Conservation (phyloP, 345 rosid species). For the Eucalyptus curtisii region DNA sequence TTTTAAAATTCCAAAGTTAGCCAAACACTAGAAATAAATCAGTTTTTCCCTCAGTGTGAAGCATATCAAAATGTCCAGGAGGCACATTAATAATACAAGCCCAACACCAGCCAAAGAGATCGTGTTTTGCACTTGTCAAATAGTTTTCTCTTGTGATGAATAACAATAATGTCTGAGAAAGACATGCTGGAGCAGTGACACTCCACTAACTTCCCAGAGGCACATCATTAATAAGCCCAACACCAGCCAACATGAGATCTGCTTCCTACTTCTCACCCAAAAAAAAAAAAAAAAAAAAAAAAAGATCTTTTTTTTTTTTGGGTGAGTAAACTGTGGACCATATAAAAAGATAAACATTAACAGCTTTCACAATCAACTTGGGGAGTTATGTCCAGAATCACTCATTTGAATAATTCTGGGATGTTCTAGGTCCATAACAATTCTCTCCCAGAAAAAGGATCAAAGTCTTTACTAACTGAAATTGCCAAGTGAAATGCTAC, state of each 20-base stretch:
- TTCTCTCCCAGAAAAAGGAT: background rate
- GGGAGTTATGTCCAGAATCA: background rate
- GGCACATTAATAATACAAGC: background rate
- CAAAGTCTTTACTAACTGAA: background rate
- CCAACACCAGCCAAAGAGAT: background rate
- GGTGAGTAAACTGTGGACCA: background rate
- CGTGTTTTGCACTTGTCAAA: background rate
- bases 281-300: background rate
- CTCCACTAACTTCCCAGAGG: background rate
- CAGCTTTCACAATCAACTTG: background rate
- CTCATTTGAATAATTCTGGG: background rate
- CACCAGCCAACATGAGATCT: background rate
- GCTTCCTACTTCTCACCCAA: background rate
- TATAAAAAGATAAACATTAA: background rate
- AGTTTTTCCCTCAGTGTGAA: background rate
- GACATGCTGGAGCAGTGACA: background rate
- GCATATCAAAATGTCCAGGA: background rate
- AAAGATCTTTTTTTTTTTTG: background rate
- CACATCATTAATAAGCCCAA: background rate
- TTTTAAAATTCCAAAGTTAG: background rate
- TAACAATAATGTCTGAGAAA: background rate
- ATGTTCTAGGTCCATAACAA: background rate
- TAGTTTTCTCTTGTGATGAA: background rate
- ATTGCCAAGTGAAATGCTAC: background rate
- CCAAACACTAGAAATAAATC: background rate